Percentiles rank a stretch among this genome's conserved stretches.
phyloP scores from a whole-genome alignment of 2,329 filamentous ascomycete species.

The Shiraia sp. region DNA sequence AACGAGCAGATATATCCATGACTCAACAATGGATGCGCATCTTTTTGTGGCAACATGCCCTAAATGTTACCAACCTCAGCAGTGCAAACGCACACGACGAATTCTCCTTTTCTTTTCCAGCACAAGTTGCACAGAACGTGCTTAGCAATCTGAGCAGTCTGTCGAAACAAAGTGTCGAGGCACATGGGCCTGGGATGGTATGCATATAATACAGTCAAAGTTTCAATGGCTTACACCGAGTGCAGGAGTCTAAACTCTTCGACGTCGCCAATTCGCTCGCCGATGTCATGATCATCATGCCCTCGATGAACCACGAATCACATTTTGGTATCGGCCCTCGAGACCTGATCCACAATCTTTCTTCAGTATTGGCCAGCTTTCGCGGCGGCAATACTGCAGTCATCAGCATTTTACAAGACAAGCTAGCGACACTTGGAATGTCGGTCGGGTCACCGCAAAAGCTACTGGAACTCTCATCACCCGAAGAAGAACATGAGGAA shows the following conservation, averaged over 20 bases:
- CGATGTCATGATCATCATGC: conserved; percentile 44
- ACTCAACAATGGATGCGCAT: conserved; percentile 46
- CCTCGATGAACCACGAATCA: conserved; percentile 35
- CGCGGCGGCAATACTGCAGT: conserved; percentile 41
- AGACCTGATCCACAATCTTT: conserved; percentile 40
- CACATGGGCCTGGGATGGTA: conserved; percentile 44
- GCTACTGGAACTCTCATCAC: conserved; percentile 35
- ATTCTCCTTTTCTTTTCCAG: conserved; percentile 42
- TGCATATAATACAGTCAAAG: neutral
- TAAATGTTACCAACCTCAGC: conserved; percentile 38
- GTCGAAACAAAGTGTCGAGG: conserved; percentile 38
- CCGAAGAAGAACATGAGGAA: conserved; percentile 36
- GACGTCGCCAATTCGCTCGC: conserved; percentile 42
- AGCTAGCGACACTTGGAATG: conserved; percentile 33
- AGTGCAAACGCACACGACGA: conserved; percentile 34
- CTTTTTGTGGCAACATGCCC: conserved; percentile 42
- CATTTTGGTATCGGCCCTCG: conserved; percentile 36
- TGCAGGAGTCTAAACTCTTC: conserved; percentile 41
- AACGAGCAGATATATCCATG: conserved; percentile 43
- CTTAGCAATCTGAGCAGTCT: conserved; percentile 34
- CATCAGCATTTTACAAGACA: conserved; percentile 38
- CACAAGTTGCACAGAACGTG: conserved; percentile 40
- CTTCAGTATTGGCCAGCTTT: conserved; percentile 33
- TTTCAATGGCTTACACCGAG: neutral
- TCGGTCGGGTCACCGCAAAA: conserved; percentile 33